These are phyloP conservation scores for Cucumis hystrix DNA, from an alignment of 306 rosid genomes.

Conservation along the genomic window DNA sequence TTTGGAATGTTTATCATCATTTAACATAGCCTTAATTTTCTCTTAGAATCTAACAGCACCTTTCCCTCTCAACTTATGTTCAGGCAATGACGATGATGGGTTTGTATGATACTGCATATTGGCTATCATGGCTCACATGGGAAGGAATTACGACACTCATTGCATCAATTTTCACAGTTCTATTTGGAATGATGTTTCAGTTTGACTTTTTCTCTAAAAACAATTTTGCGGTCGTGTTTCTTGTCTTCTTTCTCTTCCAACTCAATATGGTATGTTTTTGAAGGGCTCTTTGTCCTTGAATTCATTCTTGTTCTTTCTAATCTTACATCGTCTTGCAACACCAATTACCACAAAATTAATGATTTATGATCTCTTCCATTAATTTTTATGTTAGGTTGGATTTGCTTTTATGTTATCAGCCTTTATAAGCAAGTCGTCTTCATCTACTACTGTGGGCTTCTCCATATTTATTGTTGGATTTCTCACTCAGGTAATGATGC, in stretches of 20 bases:
- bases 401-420: conserved; percentile 76
- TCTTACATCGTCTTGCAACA: background rate
- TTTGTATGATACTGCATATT: conserved; percentile 77
- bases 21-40: background rate
- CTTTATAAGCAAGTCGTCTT: conserved; percentile 65
- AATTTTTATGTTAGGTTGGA: conserved; percentile 42
- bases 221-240: conserved; percentile 37
- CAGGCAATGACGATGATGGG: conserved; percentile 97
- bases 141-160: conserved; percentile 46
- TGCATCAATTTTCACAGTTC: conserved; percentile 65
- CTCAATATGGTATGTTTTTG: conserved; percentile 61
- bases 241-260: conserved; percentile 79
- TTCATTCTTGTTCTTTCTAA: background rate
- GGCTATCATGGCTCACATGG: conserved; percentile 91
- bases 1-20: background rate
- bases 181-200: conserved; percentile 82
- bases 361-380: background rate
- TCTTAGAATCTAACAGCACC: background rate
- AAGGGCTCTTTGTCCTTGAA: background rate
- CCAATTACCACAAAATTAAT: background rate
- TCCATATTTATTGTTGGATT: conserved; percentile 51
- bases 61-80: background rate
- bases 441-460: conserved; percentile 71
- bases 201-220: conserved; percentile 66
- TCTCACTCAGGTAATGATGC: conserved; percentile 61